Evolutionary conservation across 2,329 filamentous ascomycete species (phyloP).

Genomic region (Sphaerulina musiva): DNA sequence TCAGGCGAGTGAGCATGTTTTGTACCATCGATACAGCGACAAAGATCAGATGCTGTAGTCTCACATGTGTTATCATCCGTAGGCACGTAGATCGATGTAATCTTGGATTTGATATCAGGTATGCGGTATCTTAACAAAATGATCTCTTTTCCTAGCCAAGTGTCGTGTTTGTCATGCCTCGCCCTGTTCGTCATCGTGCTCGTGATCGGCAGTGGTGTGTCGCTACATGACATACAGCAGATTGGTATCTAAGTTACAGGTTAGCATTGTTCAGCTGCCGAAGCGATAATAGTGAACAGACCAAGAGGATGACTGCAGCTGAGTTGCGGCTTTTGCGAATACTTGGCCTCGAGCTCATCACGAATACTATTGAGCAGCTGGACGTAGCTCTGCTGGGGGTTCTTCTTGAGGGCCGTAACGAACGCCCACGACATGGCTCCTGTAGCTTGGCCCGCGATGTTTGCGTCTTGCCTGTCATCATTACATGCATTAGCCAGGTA

Average conservation of each 20-base stretch:
- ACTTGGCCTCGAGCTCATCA: conserved; percentile 78
- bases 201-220: background rate
- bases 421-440: conserved; percentile 99
- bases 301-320: conserved; percentile 93
- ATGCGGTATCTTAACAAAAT: background rate
- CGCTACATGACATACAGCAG: conserved; percentile 42
- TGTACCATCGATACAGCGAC: background rate
- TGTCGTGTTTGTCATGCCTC: background rate
- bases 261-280: conserved; percentile 1
- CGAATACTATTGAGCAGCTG: conserved; percentile 92
- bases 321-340: conserved; percentile 90
- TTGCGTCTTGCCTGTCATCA: conserved; percentile 73
- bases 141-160: background rate
- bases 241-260: conserved; percentile 35
- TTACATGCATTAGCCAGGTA: background rate
- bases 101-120: background rate
- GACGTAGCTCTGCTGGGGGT: conserved; percentile 92
- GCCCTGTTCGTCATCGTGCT: conserved; percentile 5
- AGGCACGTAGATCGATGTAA: background rate
- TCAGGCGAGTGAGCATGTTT: no score
- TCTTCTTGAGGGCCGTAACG: conserved; percentile 82
- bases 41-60: background rate
- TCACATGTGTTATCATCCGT: no score
- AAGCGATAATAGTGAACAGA: conserved; percentile 45
- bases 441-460: conserved; percentile 79